phyloP scores from a whole-genome alignment of 371 early-diverging fungal genomes.

The Conidiobolus incongruus region DNA sequence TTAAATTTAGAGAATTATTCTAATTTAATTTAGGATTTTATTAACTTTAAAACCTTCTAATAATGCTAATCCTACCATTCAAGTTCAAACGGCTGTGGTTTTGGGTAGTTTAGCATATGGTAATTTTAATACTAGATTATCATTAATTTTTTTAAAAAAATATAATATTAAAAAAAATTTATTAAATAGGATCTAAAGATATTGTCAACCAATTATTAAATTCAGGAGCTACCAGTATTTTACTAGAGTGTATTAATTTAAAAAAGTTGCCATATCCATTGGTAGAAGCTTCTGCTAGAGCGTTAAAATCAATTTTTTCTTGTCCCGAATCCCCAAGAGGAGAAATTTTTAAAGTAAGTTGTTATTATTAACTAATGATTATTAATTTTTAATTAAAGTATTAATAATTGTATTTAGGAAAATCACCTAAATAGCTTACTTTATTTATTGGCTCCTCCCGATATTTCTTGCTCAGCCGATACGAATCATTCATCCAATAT shows the following conservation, averaged over 20 bases:
- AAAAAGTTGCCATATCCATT: conserved; percentile 19
- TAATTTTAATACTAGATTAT: no score
- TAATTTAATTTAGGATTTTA: conserved; percentile 20
- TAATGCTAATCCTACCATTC: conserved; percentile 16
- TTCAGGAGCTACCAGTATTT: conserved; percentile 29
- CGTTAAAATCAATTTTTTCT: conserved; percentile 49
- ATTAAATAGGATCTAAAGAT: conserved; percentile 36
- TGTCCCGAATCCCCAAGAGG: conserved; percentile 26
- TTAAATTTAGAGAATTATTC: not conserved
- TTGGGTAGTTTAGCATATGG: conserved; percentile 66
- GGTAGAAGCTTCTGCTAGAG: conserved; percentile 45
- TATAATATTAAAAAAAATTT: no score
- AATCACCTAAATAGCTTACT: not conserved
- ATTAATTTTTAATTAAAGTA: conserved; percentile 20
- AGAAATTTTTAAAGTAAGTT: conserved; percentile 32
- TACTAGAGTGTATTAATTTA: conserved; percentile 29
- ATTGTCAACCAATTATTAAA: conserved; percentile 31
- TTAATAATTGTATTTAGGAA: no score
- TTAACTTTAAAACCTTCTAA: conserved; percentile 19
- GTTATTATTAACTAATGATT: no score
- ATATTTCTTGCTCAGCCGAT: not conserved
- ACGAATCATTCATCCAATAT: not conserved
- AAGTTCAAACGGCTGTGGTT: conserved; percentile 41
- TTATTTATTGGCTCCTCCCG: not conserved
- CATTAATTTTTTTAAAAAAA: no score